Conservation (phyloP, 441 rosid genomes). For the Euphorbia schlechtendalii region DNA sequence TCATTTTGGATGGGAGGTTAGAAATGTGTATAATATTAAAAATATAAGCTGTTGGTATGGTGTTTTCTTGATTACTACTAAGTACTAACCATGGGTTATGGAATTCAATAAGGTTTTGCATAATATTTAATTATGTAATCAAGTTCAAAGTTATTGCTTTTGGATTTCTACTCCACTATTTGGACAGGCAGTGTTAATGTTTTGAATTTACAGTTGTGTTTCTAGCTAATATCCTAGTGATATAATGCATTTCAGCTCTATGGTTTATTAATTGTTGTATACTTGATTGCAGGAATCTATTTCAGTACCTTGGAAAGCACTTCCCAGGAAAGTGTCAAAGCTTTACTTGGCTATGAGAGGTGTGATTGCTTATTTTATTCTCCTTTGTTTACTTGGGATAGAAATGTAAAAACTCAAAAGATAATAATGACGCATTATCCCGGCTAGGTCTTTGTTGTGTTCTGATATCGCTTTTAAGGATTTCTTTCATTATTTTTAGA, state of each 20-base stretch:
- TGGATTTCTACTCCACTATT: background rate
- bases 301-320: slow-evolving; percentile 58
- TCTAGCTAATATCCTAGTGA: no score
- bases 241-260: no score
- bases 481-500: no score
- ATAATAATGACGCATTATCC: no score
- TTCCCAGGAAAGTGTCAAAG: slow-evolving; percentile 57
- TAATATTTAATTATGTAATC: background rate
- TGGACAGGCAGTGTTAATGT: background rate
- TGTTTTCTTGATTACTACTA: background rate
- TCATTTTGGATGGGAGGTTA: no score
- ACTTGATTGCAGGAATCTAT: slow-evolving; percentile 69
- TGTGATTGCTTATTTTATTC: slow-evolving; percentile 17
- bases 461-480: no score
- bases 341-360: slow-evolving; percentile 84
- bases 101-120: background rate
- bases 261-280: no score
- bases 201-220: no score
- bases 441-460: no score
- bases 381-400: no score
- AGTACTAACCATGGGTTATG: background rate
- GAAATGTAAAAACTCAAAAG: no score
- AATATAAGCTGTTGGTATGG: background rate
- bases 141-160: background rate
- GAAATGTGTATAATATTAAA: background rate